Base-by-base conservation (phyloP, 2,329 filamentous ascomycete species). In the Aspergillus niger region DNA sequence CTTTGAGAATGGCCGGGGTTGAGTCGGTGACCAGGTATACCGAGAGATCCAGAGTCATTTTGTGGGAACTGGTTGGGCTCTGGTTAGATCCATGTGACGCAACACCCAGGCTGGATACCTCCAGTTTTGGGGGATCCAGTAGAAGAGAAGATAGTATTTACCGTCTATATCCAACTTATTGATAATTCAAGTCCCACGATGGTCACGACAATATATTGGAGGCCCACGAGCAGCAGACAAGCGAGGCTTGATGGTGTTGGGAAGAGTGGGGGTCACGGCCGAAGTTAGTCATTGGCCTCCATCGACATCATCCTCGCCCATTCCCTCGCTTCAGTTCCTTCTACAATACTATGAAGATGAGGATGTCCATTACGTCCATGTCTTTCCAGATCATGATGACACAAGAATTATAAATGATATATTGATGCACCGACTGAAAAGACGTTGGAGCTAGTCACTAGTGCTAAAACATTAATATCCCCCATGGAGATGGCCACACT, bases 21-120 rank as follows among this genome's bases (percentile, higher is more conserved):
- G 92, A 95, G 82, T 97, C 93, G 5, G 93, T 97, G 68, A 97
- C 93, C 60, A 97, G 84, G 74, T 97, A 97, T 41, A 97, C 81
- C 52, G 89, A 88, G 75, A 96, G 93, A 77, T 96, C 87, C 50
- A 89, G 81, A 20, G 78, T 71, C 72, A 76, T 78, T 64, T 61
- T 80, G 20, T 24, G 47, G 26, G 17, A 30, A 39, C 39, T 55
- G 44, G 22, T 20, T 22, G 17, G 15, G 30, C 32, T 55, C 5
- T 20, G n/a, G 26, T 55, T 36, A 32, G 43, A 44, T 32, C 47
- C 15, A 32, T 43, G 41, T 44, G 38, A 28, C 20, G 53, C 26
- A 39, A 20, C 28, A 26, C 53, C 10, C 17, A 22, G 20, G 2
- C 20, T 44, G 41, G 7, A 5, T 13, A 22, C 20, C 13, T 8